Conservation (phyloP, 108 stramenopile genomes). For the Nitzschia sp. region DNA sequence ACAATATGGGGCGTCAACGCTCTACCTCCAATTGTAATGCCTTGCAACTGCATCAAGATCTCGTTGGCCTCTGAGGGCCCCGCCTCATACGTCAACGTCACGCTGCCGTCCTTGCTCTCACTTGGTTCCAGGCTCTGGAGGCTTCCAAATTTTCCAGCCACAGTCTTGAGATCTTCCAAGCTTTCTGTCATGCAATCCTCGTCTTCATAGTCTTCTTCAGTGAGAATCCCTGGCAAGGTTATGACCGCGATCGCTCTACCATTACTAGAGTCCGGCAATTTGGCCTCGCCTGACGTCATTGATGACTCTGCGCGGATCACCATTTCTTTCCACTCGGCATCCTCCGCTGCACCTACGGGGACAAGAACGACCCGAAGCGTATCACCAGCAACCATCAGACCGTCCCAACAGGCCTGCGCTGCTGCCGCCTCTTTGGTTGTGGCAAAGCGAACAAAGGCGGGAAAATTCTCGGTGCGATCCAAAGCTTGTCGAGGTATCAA, state of each 20-base stretch:
- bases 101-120: slow-evolving; percentile 6
- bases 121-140: slow-evolving; percentile 12
- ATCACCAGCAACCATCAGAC: slow-evolving; percentile 61
- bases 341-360: neutral
- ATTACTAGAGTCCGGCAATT: neutral
- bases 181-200: slow-evolving; percentile 75
- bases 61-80: slow-evolving; percentile 37
- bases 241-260: slow-evolving; percentile 7
- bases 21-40: neutral
- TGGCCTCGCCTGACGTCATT: slow-evolving; percentile 8
- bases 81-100: neutral
- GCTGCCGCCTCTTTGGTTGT: slow-evolving; percentile 47
- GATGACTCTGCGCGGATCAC: slow-evolving; percentile 17
- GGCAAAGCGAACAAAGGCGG: slow-evolving; percentile 57
- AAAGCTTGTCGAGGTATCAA: slow-evolving; percentile 60
- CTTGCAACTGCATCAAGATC: slow-evolving; percentile 39
- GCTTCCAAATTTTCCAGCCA: slow-evolving; percentile 37
- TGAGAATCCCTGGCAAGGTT: slow-evolving; percentile 58
- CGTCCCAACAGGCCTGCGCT: slow-evolving; percentile 67
- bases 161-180: slow-evolving; percentile 55
- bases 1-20: neutral
- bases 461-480: slow-evolving; percentile 26
- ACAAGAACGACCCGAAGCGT: slow-evolving; percentile 18
- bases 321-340: slow-evolving; percentile 5
- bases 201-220: slow-evolving; percentile 79